Evolutionary conservation across 371 early-diverging fungal species (phyloP), one percentile per base, ranked within the genome.

Genomic region (Nosema granulosis): DNA sequence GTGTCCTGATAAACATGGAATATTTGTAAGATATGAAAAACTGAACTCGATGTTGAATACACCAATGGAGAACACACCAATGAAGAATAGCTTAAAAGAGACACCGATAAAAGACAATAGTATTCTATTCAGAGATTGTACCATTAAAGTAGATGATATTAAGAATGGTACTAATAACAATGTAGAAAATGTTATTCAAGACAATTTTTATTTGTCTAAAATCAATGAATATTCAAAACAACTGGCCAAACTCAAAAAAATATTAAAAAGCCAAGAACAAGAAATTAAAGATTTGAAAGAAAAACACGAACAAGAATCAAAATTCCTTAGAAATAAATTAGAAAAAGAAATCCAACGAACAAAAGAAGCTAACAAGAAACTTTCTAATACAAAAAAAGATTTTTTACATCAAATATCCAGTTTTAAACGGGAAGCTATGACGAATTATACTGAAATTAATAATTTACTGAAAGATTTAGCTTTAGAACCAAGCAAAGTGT

Each of bases 21-120:
- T 82, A n/a, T 82, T 82, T 77, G 35, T 73, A 52, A 65, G 59
- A 32, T 56, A 72, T 20, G 63, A 76, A 51, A 69, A 50, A 26
- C 58, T 80, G 0, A 61, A 43, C 18, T 43, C 49, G 18, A 43
- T 11, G 49, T 11, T 43, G 18, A 6, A 43, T 63, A 12, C 20
- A 63, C 32, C 22, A 6, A n/a, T n/a, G n/a, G 26, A n/a, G 12
- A 6, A 24, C 1, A 38, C 22, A 28, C n/a, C 28, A 2, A 38
- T 1, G 26, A 32, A 63, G 3, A 38, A 32, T 22, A 63, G 28
- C 31, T 32, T 24, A 4, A 63, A n/a, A n/a, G n/a, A n/a, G n/a
- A n/a, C n/a, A n/a, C n/a, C n/a, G n/a, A n/a, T n/a, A n/a, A n/a
- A n/a, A n/a, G n/a, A n/a, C n/a, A n/a, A n/a, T n/a, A n/a, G n/a